A percentile compares a stretch with the other conserved stretches of the same genome.
Evolutionary conservation across 768 basidiomycete genomes (phyloP).

Genomic region (Mycena belliarum): DNA sequence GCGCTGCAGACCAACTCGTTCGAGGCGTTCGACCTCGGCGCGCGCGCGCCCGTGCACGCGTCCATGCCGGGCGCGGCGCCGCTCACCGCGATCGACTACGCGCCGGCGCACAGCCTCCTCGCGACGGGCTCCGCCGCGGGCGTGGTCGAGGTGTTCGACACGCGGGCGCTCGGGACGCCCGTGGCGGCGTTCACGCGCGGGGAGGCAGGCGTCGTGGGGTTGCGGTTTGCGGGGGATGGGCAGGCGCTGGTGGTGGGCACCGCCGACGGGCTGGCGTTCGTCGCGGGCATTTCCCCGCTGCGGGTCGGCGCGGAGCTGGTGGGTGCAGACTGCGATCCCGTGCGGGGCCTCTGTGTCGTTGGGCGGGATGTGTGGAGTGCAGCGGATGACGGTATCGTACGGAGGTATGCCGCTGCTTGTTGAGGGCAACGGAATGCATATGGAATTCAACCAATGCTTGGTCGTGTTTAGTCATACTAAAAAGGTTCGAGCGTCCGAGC

Average conservation of each 20-base stretch:
- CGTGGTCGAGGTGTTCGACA: slow-evolving; percentile 56
- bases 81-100: slow-evolving; percentile 49
- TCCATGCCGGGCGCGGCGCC: slow-evolving; percentile 29
- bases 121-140: slow-evolving; percentile 62
- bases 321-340: slow-evolving; percentile 63
- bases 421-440: no score
- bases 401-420: slow-evolving; percentile 5
- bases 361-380: slow-evolving; percentile 52
- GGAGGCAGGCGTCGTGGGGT: slow-evolving; percentile 50
- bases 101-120: slow-evolving; percentile 41
- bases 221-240: slow-evolving; percentile 37
- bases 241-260: slow-evolving; percentile 50
- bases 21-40: slow-evolving; percentile 55
- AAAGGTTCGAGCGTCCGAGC: no score
- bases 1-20: slow-evolving; percentile 59
- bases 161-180: slow-evolving; percentile 41
- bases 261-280: slow-evolving; percentile 61
- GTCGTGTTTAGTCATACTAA: no score
- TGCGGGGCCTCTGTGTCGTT: slow-evolving; percentile 42
- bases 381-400: slow-evolving; percentile 63
- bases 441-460: no score
- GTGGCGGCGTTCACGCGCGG: slow-evolving; percentile 47
- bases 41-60: slow-evolving; percentile 32
- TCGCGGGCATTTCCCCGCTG: slow-evolving; percentile 42
- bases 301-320: slow-evolving; percentile 50